Evolutionary conservation across 768 basidiomycete genomes (phyloP), one percentile per base, ranked within the genome.

Genomic region (Calocera viscosa): DNA sequence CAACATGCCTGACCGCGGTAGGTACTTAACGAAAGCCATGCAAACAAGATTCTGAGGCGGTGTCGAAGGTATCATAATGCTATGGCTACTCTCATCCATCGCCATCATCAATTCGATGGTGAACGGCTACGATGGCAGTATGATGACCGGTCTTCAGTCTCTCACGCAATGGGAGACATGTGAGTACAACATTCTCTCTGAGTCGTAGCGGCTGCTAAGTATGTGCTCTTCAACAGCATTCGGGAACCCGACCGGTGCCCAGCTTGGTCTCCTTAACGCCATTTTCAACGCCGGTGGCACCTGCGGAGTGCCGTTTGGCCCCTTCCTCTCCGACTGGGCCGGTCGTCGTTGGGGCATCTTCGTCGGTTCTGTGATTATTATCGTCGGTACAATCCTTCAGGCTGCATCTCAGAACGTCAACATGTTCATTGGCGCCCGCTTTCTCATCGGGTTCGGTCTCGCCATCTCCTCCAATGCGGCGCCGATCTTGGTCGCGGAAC

Each of bases 261-360:
- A 2, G 2, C 30, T 60, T 16, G 53, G 53, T 60, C 53, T 60
- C 14, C 53, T 60, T 2, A 60, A 60, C 30, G 53, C 53, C 14
- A 60, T 60, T 71, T 86, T 85, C 71, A 82, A 84, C 1, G 78
- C 86, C 19, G 86, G 86, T 10, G 81, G 82, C 1, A 79, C 86
- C 34, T 69, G 77, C 22, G 81, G 82, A 0, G 73, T 86, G 2
- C 84, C 84, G 0, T 72, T 83, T 16, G 53, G 5, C 3, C 53
- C 53, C 14, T 60, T 5, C 16, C 19, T 2, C 30, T 28, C 26
- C 26, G 53, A 60, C 26, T 30, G 2, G 30, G 5, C 19, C 19
- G 53, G 53, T 14, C 53, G 53, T 32, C 53, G 53, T 16, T 19
- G 2, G 2, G 53, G 53, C 14, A 60, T 60, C 19, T 2, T 60